A percentile compares a stretch with the other conserved stretches of the same genome.
These are phyloP conservation scores for Cynara cardunculus DNA, from an alignment of 129 eudicot species.

Conservation along the genomic window DNA sequence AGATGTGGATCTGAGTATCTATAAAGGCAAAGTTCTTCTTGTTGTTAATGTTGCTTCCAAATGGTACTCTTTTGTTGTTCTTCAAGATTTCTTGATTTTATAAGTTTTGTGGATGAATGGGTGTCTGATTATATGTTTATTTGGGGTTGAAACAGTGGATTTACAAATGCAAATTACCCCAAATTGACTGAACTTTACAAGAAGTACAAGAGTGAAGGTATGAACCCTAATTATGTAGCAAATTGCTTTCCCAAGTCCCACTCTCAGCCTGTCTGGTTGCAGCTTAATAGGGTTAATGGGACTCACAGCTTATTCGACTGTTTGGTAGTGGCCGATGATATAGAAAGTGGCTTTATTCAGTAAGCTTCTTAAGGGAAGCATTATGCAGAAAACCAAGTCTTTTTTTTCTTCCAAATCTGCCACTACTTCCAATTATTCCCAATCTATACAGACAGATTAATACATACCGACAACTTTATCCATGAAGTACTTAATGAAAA, in stretches of 20 bases:
- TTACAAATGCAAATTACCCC: slow-evolving; percentile 66
- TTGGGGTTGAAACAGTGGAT: slow-evolving; percentile 53
- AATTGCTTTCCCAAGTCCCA: neutral
- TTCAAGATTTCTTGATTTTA: neutral
- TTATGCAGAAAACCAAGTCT: too few species aligned
- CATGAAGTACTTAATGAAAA: too few species aligned
- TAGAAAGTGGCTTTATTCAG: too few species aligned
- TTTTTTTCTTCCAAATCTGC: too few species aligned
- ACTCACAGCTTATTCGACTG: too few species aligned
- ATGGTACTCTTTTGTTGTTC: slow-evolving; percentile 39
- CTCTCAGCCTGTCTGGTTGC: too few species aligned
- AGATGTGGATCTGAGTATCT: slow-evolving; percentile 72
- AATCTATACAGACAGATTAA: too few species aligned
- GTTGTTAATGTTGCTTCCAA: slow-evolving; percentile 94
- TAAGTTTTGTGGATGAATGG: neutral
- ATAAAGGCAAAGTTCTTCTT: slow-evolving; percentile 79
- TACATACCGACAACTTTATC: too few species aligned
- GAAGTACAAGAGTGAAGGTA: slow-evolving; percentile 73
- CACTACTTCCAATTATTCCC: too few species aligned
- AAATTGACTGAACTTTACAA: slow-evolving; percentile 66
- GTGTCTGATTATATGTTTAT: neutral
- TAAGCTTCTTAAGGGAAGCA: too few species aligned
- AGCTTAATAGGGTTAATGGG: too few species aligned
- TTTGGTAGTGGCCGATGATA: too few species aligned
- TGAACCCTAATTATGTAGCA: neutral